phyloP scores from a whole-genome alignment of 169 alveolate species.

The Ichthyophthirius multifiliis region DNA sequence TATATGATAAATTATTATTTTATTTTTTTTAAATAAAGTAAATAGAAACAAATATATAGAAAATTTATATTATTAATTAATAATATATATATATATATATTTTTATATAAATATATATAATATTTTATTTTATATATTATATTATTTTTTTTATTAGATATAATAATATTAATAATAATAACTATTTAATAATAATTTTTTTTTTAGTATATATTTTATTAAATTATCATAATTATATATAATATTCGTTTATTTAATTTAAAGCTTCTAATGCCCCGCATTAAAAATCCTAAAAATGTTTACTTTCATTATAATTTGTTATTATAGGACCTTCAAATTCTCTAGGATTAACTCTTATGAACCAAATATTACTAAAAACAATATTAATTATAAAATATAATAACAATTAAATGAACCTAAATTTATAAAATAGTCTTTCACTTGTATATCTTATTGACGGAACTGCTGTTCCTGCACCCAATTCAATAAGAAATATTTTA shows the following conservation, averaged over 20 bases:
- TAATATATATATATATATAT: no score
- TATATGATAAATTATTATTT: no score
- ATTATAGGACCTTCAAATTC: neutral
- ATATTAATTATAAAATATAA: neutral
- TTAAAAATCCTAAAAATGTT: neutral
- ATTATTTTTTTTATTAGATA: no score
- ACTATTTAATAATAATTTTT: no score
- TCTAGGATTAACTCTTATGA: slow-evolving; percentile 15
- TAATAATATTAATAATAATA: no score
- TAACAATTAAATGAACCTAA: neutral
- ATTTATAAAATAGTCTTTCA: neutral
- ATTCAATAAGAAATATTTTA: neutral
- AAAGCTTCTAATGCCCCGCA: neutral
- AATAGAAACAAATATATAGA: no score
- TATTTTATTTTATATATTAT: no score
- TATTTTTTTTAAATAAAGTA: no score
- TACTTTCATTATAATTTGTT: neutral
- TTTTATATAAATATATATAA: no score
- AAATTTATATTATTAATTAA: no score
- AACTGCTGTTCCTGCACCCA: neutral
- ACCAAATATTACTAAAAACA: neutral
- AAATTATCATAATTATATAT: no score
- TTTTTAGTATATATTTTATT: no score
- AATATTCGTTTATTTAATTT: neutral
- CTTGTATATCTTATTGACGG: neutral